Evolutionary conservation across 257 asterid species (phyloP), one percentile per base, ranked within the genome.

Genomic region (Forsythia viridissima): DNA sequence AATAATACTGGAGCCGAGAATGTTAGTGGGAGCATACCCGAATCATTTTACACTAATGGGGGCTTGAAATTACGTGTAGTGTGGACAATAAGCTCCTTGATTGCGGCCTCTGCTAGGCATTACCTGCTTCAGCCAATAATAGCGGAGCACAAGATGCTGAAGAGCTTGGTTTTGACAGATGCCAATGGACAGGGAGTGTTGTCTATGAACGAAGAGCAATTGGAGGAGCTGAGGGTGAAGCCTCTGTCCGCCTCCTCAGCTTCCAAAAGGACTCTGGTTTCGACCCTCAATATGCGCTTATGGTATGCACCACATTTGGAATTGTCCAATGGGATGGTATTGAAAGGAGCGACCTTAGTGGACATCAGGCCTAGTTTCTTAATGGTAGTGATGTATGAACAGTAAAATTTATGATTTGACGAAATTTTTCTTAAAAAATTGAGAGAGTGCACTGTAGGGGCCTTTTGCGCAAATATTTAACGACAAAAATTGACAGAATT

Each of bases 1-100:
- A 61, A 24, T 34, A 20, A 20, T 4, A 71, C 4, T 63, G 48
- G 78, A 13, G 76, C 48, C 46, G 89, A 79, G 18, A 24, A 15
- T n/a, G 85, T 83, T 71, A 81, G 76, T 43, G 87, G 86, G 30
- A 83, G 87, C 72, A 83, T 83, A 66, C 89, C 89, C 0, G 89
- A 86, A 71, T 79, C 89, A 13, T 87, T 87, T 80, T 81, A 87
- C 73, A 87, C 87, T 0, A 87, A 84, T 21, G 90, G 88, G 41
- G 90, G 88, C 2, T 71, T 87, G 82, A 87, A 87, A 52, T 42
- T 87, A 79, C 86, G 90, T 1, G 88, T 87, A 12, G 88, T 87
- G 4, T 87, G 90, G 90, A 87, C 90, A n/a, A 87, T 87, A 43
- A 87, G 90, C 55, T 87, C 90, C 90, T 79, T 87, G 51, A 84